Evolutionary conservation across 306 rosid species (phyloP), one percentile per base, ranked within the genome.

Genomic region (Quercus glauca): DNA sequence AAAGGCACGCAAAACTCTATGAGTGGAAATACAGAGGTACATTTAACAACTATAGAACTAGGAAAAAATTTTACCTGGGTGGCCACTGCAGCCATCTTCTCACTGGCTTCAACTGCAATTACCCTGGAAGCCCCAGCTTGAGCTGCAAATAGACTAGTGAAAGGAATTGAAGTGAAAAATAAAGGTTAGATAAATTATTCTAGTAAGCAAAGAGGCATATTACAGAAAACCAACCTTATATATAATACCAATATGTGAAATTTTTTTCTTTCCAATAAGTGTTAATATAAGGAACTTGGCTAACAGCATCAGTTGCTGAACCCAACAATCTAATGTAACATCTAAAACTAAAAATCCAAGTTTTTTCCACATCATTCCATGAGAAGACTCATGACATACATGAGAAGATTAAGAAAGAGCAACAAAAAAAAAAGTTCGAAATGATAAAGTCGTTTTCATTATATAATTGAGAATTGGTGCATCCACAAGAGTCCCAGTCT

Each of bases 21-120:
- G 71, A 71, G 49, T 75, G 67, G 71, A 60, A 56, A 8, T 20
- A 83, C 71, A 80, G 61, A 74, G 35, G 70, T 67, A 10, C 60
- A 14, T 55, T 35, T 19, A 76, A 78, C 37, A 73, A 57, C 74
- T 55, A 73, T 55, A 10, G 15, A 49, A 63, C 51, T 58, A 15
- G 53, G 28, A 59, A 81, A 19, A 14, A 0, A 2, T 2, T 59
- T 73, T 83, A 94, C 99, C 89, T 69, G 93, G 76, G 96, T 85
- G 8, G 97, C 98, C 77, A 95, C 96, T 17, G 94, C 85, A 49
- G 97, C 97, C 99, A 95, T 95, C 91, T 91, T 95, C 78, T 90
- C 85, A 81, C 98, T 91, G 41, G 98, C 98, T 88, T 95, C 99
- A 82, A 95, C 86, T 31, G 98, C 96, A 85, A 95, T 87, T 74